Evolutionary conservation across 2,329 filamentous ascomycete genomes (phyloP), one percentile per base, ranked within the genome.

Genomic region (Diaporthe nobilis): DNA sequence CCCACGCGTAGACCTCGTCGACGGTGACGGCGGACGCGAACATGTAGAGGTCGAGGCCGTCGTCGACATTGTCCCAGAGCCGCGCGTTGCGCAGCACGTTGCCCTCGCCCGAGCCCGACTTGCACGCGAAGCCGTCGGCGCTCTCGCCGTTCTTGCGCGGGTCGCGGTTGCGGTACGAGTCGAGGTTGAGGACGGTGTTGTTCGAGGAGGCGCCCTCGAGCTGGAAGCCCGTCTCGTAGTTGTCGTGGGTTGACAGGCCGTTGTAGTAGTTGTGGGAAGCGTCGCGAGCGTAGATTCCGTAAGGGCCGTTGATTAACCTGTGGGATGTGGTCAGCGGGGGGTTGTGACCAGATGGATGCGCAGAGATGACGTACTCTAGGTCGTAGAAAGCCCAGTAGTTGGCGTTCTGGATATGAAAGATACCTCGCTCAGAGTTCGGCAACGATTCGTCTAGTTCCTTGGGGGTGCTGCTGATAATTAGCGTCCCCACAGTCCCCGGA

Each of bases 91-190:
- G 83, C 8, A 88, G 78, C 1, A 85, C 78, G 70, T 89, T 89
- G 17, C 87, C 87, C 28, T 82, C 82, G 4, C 87, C 87, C 1
- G 79, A 81, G 10, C 87, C 87, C 58, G 85, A 83, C 79, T 89
- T 89, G 79, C 84, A 85, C 2, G 84, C 87, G 67, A 88, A 87
- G 1, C 87, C 87, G 73, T 89, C 87, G 22, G 87, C 87, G 51
- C 84, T 86, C 79, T 89, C 87, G 25, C 87, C 87, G 61, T 89
- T 89, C 81, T 88, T 89, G 71, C 87, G 84, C 12, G 87, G 87
- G 60, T 87, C 85, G 0, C 85, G 84, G 80, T 87, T 87, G 39
- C 81, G 80, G 77, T 86, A 87, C 2, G 85, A 86, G 79, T 87
- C 85, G 1, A 87, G 81, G 74, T 85, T 85, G 8, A 85, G 77